Percentiles rank a stretch among this genome's conserved stretches.
phyloP scores from a whole-genome alignment of 1,284 basidiomycete genomes.

The Heterobasidion occidentale region DNA sequence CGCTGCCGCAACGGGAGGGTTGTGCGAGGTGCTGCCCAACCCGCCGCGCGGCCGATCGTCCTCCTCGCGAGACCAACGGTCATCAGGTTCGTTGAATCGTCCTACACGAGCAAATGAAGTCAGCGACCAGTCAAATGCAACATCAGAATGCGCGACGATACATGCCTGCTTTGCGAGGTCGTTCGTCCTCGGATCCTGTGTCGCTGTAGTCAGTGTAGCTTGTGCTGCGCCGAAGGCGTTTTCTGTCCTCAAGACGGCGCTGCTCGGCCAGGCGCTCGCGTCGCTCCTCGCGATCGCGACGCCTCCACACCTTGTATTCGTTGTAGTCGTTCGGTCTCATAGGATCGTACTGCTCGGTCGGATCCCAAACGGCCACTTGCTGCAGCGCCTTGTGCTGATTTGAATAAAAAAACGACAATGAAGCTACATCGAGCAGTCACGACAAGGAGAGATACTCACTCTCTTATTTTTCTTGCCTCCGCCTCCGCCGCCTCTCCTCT shows the following conservation, averaged over 20 bases:
- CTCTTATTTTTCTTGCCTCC: conserved; percentile 56
- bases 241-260: conserved; percentile 46
- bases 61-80: conserved; percentile 46
- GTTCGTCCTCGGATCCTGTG: conserved; percentile 58
- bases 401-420: background rate
- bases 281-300: conserved; percentile 63
- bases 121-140: background rate
- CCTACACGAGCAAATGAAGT: conserved; percentile 27
- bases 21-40: conserved; percentile 18
- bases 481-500: conserved; percentile 31
- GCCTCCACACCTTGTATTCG: conserved; percentile 74
- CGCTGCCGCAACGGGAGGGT: conserved; percentile 19
- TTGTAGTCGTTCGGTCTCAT: conserved; percentile 80
- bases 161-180: conserved; percentile 65
- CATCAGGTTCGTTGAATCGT: conserved; percentile 44
- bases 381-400: conserved; percentile 62
- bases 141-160: background rate
- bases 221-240: conserved; percentile 49
- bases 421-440: background rate
- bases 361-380: conserved; percentile 59
- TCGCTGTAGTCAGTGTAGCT: conserved; percentile 61
- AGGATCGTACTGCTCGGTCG: conserved; percentile 72
- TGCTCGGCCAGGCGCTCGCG: conserved; percentile 55
- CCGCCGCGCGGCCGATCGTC: conserved; percentile 32
- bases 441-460: conserved; percentile 30